These are phyloP conservation scores for Solanum etuberosum DNA, from an alignment of 257 asterid species.

Conservation along the genomic window DNA sequence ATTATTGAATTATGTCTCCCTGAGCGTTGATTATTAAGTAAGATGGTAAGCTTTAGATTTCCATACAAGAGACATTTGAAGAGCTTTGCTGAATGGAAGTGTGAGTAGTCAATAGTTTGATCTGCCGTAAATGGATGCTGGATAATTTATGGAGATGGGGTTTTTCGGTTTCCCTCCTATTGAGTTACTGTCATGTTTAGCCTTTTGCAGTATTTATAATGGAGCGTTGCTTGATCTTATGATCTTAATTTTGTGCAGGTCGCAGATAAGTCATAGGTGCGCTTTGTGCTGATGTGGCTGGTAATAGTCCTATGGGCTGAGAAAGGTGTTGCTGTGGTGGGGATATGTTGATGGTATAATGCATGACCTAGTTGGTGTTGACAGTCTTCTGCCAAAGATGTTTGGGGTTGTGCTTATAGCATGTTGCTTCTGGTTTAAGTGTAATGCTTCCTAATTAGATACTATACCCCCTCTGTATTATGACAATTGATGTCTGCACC, in stretches of 20 bases:
- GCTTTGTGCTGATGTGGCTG: neutral
- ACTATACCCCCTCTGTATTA: neutral
- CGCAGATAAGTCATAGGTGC: slow-evolving; percentile 10
- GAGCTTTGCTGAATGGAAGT: neutral
- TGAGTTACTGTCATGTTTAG: neutral
- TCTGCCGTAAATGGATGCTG: neutral
- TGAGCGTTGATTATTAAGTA: neutral
- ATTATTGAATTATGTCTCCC: neutral
- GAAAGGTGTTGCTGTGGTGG: neutral
- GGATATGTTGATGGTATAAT: neutral
- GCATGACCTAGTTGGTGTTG: neutral
- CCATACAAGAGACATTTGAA: neutral
- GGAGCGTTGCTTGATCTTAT: neutral
- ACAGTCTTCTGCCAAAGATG: neutral
- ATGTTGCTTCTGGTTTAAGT: neutral
- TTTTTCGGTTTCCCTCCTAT: neutral
- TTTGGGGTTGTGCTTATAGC: neutral
- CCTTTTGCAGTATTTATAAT: neutral
- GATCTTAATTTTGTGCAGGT: slow-evolving; percentile 6
- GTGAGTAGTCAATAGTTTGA: neutral
- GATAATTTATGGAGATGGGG: neutral
- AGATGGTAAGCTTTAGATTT: neutral
- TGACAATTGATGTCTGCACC: neutral
- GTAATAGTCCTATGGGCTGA: neutral
- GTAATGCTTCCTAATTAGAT: neutral